Conservation (phyloP, 495 filamentous ascomycete species). For the Xylaria longipes region DNA sequence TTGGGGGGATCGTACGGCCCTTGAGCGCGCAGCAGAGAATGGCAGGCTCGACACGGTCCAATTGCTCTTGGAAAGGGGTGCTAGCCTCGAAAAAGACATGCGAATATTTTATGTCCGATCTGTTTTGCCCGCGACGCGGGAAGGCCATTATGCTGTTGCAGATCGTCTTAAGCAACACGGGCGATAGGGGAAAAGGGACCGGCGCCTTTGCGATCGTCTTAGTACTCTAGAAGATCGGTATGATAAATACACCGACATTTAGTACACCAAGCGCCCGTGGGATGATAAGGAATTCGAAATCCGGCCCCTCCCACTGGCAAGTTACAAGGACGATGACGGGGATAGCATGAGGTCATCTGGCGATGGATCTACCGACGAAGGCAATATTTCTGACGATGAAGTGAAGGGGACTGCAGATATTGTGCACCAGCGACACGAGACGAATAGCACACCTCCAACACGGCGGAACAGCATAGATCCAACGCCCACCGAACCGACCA, state of each 20-base stretch:
- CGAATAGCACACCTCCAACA: not conserved
- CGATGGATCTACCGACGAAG: not conserved
- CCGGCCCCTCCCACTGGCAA: too few relatives aligned
- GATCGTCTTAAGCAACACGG: not conserved
- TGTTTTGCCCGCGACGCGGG: not conserved
- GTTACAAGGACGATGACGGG: too few relatives aligned
- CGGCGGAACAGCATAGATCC: too few relatives aligned
- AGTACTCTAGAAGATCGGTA: not conserved
- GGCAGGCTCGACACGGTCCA: not conserved
- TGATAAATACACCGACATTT: not conserved
- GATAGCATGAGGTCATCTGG: too few relatives aligned
- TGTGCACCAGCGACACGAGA: too few relatives aligned
- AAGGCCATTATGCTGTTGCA: not conserved
- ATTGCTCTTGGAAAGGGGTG: not conserved
- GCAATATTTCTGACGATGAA: not conserved
- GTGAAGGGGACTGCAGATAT: not conserved
- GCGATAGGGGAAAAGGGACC: not conserved
- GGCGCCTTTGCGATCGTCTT: not conserved
- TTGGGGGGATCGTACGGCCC: not conserved
- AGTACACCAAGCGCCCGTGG: too few relatives aligned
- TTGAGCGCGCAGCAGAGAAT: not conserved
- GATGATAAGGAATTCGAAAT: too few relatives aligned
- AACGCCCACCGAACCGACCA: too few relatives aligned
- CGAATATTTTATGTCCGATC: conserved; percentile 1
- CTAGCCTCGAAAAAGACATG: not conserved